These are phyloP conservation scores for Amanita jacksonii DNA, from an alignment of 768 basidiomycete species.

Conservation along the genomic window DNA sequence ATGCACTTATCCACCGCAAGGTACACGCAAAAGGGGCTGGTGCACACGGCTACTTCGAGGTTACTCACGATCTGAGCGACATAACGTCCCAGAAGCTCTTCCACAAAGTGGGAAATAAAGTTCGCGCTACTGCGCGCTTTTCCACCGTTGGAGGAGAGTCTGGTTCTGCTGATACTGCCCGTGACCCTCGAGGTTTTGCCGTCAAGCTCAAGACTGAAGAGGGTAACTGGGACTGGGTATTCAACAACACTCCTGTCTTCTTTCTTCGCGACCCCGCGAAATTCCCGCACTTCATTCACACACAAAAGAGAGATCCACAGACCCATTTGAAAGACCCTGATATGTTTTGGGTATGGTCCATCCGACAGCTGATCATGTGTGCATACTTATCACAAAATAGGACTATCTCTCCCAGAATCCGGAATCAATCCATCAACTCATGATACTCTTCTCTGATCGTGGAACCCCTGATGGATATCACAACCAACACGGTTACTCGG, in stretches of 20 bases:
- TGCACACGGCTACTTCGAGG: constrained; percentile 89
- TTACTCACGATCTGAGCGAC: constrained; percentile 80
- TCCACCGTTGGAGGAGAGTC: constrained; percentile 88
- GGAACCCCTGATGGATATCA: constrained; percentile 88
- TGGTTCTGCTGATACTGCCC: constrained; percentile 86
- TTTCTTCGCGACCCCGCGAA: constrained; percentile 81
- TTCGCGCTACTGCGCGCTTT: constrained; percentile 75
- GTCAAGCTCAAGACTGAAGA: constrained; percentile 83
- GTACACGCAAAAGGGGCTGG: constrained; percentile 90
- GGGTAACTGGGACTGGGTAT: constrained; percentile 89
- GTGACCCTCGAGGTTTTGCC: constrained; percentile 92
- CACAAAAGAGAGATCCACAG: constrained; percentile 85
- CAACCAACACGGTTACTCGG: constrained; percentile 86
- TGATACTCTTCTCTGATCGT: constrained; percentile 93
- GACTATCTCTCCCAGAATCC: constrained; percentile 86
- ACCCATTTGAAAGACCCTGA: constrained; percentile 86
- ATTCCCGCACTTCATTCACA: constrained; percentile 94
- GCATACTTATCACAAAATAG: constrained; percentile 28
- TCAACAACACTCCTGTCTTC: constrained; percentile 91
- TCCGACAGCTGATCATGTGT: constrained; percentile 5
- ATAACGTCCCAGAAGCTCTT: constrained; percentile 66
- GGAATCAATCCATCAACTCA: constrained; percentile 80
- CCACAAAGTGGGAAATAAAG: constrained; percentile 55
- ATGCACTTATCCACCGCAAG: constrained; percentile 31
- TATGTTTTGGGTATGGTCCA: constrained; percentile 61